phyloP scores from a whole-genome alignment of 2,329 filamentous ascomycete genomes.

The Hypoxylon sp. region DNA sequence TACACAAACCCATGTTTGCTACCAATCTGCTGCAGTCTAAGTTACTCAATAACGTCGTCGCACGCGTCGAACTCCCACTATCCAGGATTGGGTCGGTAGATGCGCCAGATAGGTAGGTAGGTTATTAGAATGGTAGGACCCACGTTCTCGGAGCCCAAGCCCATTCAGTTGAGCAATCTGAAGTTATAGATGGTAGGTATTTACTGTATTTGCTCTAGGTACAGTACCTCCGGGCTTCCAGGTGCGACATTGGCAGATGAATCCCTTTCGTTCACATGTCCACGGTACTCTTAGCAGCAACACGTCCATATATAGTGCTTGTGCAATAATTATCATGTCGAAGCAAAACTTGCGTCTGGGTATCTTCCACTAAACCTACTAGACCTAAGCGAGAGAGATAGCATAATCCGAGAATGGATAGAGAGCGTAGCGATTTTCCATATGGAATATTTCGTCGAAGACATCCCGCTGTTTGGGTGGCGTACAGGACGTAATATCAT shows the following conservation, averaged over 20 bases:
- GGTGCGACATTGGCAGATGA: not conserved
- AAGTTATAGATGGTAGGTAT: not conserved
- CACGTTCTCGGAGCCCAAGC: not conserved
- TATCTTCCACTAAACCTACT: constrained; percentile 38
- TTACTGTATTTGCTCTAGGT: constrained; percentile 2
- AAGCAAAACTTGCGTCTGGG: constrained; percentile 30
- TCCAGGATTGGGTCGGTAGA: not conserved
- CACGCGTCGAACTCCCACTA: constrained; percentile 4
- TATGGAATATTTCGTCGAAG: constrained; percentile 31
- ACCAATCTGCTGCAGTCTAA: constrained; percentile 1
- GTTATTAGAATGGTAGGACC: not conserved
- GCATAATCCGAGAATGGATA: constrained; percentile 8
- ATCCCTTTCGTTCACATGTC: constrained; percentile 15
- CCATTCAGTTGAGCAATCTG: not conserved
- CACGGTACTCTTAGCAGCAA: constrained; percentile 2
- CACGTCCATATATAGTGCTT: constrained; percentile 2
- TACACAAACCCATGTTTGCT: constrained; percentile 37
- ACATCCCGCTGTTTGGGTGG: constrained; percentile 27
- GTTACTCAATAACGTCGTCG: constrained; percentile 1
- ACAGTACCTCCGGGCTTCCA: not conserved
- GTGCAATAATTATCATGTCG: constrained; percentile 18
- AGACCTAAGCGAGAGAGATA: constrained; percentile 19
- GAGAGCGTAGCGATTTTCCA: constrained; percentile 42
- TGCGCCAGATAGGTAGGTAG: constrained; percentile 1
- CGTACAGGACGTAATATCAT: constrained; percentile 40